Evolutionary conservation across 2,329 filamentous ascomycete genomes (phyloP).

Genomic region (Cylindrodendrum hubeiense): DNA sequence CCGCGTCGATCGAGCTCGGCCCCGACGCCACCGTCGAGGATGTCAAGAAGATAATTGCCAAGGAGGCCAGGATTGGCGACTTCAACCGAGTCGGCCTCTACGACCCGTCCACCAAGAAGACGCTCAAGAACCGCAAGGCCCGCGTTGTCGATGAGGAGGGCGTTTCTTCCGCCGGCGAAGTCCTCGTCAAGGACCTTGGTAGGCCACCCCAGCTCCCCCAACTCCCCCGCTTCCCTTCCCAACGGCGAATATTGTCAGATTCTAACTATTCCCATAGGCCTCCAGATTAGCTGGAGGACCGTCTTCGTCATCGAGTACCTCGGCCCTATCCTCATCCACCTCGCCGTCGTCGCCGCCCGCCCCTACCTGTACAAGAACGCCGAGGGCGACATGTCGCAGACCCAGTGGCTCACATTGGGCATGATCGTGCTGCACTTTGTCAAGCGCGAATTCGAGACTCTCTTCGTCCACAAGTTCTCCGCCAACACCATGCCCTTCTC

Average conservation of each 20-base stretch:
- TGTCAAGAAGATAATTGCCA: constrained; percentile 68
- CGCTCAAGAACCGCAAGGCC: constrained; percentile 71
- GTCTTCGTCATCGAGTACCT: constrained; percentile 97
- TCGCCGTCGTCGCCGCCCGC: constrained; percentile 77
- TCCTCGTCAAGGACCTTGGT: constrained; percentile 96
- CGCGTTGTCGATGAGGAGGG: constrained; percentile 61
- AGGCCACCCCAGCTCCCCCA: constrained; percentile 46
- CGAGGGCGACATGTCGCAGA: constrained; percentile 66
- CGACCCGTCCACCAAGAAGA: constrained; percentile 71
- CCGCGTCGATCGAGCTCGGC: constrained; percentile 61
- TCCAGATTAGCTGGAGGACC: constrained; percentile 91
- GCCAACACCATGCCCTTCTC: constrained; percentile 90
- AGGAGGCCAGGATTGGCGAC: constrained; percentile 64
- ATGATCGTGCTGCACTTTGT: constrained; percentile 87
- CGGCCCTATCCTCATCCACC: constrained; percentile 90
- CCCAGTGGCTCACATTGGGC: constrained; percentile 79
- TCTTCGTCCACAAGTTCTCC: constrained; percentile 96
- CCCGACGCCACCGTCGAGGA: constrained; percentile 69
- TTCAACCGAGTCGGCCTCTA: constrained; percentile 73
- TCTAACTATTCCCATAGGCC: constrained; percentile 64
- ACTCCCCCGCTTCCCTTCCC: background rate
- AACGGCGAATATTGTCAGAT: background rate
- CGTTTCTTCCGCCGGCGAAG: constrained; percentile 63
- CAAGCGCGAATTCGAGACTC: constrained; percentile 95
- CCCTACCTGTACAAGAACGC: constrained; percentile 68